Percentiles rank a stretch among this genome's conserved stretches.
Conservation (phyloP, 2,329 filamentous ascomycete species). For the Zasmidium angulare region DNA sequence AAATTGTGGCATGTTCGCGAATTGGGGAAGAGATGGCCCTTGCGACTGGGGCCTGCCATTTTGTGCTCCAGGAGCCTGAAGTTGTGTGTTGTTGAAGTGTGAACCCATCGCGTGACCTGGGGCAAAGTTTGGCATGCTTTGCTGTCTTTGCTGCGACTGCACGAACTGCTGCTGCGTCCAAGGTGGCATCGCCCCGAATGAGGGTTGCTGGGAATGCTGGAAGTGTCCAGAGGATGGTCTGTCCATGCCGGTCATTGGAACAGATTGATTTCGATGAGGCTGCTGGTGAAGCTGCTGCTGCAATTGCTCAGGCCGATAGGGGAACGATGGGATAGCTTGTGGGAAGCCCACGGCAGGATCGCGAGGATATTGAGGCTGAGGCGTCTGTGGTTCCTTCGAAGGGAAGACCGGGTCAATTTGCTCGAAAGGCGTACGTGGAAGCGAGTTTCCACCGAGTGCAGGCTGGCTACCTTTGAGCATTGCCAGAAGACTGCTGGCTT, state of each 20-base stretch:
- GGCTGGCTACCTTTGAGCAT: slow-evolving; percentile 50
- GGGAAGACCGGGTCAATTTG: slow-evolving; percentile 50
- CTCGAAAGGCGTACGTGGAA: slow-evolving; percentile 50
- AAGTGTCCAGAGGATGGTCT: slow-evolving; percentile 6
- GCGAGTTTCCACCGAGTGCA: slow-evolving; percentile 10
- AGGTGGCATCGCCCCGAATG: slow-evolving; percentile 23
- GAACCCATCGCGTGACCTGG: slow-evolving; percentile 1
- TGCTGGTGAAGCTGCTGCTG: slow-evolving; percentile 37
- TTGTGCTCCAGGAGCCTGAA: neutral
- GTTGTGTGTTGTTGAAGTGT: neutral
- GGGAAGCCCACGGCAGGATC: slow-evolving; percentile 48
- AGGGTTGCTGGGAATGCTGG: slow-evolving; percentile 24
- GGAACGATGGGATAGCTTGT: slow-evolving; percentile 52
- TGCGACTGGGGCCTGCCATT: neutral
- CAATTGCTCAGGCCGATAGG: slow-evolving; percentile 40
- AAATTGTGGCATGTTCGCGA: slow-evolving; percentile 4
- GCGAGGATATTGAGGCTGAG: slow-evolving; percentile 51
- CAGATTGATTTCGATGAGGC: slow-evolving; percentile 21
- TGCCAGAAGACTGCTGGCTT: slow-evolving; percentile 55
- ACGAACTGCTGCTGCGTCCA: slow-evolving; percentile 23
- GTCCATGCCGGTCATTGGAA: slow-evolving; percentile 11
- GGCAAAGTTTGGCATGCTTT: slow-evolving; percentile 18
- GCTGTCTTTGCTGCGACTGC: slow-evolving; percentile 29
- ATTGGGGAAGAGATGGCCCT: slow-evolving; percentile 1
- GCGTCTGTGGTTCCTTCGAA: slow-evolving; percentile 54